Evolutionary conservation across 352 stramenopile genomes (phyloP).

Genomic region (Phytopythium ostracodes): DNA sequence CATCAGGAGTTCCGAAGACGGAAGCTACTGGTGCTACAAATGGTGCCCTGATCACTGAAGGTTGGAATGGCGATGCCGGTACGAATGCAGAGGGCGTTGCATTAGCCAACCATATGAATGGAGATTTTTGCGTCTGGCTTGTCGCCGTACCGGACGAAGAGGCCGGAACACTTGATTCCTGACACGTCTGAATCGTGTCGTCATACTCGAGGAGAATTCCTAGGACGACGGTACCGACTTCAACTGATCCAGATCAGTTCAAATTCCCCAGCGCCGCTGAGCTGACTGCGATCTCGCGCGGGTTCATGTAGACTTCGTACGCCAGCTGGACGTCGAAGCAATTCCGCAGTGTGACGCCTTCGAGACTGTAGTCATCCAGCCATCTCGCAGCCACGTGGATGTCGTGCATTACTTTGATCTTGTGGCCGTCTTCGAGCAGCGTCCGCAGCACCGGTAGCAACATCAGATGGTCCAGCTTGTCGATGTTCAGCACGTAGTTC

Average conservation of each 20-base stretch:
- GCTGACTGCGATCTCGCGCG: neutral
- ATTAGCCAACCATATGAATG: no score
- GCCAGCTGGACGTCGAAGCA: constrained; percentile 4
- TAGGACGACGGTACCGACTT: neutral
- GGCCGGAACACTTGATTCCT: no score
- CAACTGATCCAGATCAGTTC: neutral
- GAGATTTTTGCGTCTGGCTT: no score
- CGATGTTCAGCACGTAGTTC: constrained; percentile 4
- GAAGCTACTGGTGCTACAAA: no score
- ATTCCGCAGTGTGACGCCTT: neutral
- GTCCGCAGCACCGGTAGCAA: neutral
- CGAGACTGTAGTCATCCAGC: neutral
- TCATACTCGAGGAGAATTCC: neutral
- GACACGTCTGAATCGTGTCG: neutral
- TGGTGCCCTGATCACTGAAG: no score
- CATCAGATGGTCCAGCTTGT: neutral
- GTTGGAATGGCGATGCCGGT: no score
- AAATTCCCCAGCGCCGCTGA: neutral
- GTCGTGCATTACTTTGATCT: constrained; percentile 2
- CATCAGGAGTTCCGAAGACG: no score
- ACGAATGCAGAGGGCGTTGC: no score
- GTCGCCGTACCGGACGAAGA: no score
- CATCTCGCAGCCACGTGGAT: neutral
- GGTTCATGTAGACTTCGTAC: neutral
- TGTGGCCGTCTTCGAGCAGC: neutral